Percentiles rank a stretch among this genome's conserved stretches.
Evolutionary conservation across 148 eudicot species (phyloP).

Genomic region (Dianthus caryophyllus): DNA sequence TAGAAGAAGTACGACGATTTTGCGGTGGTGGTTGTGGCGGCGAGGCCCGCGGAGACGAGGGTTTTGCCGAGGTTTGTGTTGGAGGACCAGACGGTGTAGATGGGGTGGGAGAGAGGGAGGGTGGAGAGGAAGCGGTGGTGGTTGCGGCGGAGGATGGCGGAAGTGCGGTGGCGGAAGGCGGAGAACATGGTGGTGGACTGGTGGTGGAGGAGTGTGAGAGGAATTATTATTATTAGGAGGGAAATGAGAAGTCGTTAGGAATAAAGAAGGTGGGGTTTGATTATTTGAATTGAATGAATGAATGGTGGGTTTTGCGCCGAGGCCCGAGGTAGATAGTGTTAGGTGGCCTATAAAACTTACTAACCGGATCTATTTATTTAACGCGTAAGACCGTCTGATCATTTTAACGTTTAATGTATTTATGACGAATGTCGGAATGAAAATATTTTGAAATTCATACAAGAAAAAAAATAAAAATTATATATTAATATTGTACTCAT

Average conservation of each 20-base stretch:
- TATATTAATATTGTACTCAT: no score
- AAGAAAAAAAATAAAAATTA: no score
- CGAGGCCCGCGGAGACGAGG: conserved; percentile 83
- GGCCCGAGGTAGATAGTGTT: background rate
- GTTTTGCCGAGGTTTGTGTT: conserved; percentile 95
- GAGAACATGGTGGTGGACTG: background rate
- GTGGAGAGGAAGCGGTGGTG: conserved; percentile 23
- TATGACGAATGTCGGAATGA: no score
- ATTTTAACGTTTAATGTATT: no score
- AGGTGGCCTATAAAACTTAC: conserved; percentile 4
- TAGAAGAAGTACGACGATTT: conserved; percentile 40
- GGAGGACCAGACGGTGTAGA: conserved; percentile 64
- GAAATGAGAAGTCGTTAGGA: background rate
- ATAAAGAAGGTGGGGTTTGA: background rate
- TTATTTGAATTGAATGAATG: no score
- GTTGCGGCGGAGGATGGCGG: conserved; percentile 38
- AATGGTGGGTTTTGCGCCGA: background rate
- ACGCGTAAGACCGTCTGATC: no score
- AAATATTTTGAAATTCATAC: no score
- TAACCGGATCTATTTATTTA: no score
- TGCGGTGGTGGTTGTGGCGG: conserved; percentile 46
- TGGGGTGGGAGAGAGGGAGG: conserved; percentile 73
- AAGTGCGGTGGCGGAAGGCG: conserved; percentile 12
- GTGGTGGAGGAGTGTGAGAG: no score
- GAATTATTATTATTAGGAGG: no score